These are phyloP conservation scores for Rhamnella rubrinervis DNA, from an alignment of 331 rosid genomes.

Conservation along the genomic window DNA sequence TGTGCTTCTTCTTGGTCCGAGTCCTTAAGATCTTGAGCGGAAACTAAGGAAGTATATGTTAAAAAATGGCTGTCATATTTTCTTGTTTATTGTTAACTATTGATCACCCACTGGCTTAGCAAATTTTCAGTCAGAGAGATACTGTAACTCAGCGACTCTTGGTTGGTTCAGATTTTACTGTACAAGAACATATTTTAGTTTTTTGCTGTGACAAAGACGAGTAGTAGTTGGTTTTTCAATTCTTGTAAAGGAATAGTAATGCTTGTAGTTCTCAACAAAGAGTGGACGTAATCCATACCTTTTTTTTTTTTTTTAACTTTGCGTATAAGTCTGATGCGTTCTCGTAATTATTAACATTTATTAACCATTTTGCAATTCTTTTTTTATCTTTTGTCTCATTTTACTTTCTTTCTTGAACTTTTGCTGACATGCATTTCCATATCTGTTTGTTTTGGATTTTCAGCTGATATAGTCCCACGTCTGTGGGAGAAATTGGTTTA, in stretches of 20 bases:
- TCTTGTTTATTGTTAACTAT: slow-evolving; percentile 9
- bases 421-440: slow-evolving; percentile 44
- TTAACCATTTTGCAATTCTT: slow-evolving; percentile 9
- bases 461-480: slow-evolving; percentile 36
- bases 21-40: slow-evolving; percentile 21
- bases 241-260: slow-evolving; percentile 50
- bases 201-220: slow-evolving; percentile 37
- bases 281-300: slow-evolving; percentile 28
- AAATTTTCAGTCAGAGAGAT: slow-evolving; percentile 25
- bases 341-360: not conserved
- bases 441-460: slow-evolving; percentile 24
- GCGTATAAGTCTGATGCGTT: not conserved
- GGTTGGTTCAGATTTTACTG: slow-evolving; percentile 10
- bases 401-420: not conserved
- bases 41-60: slow-evolving; percentile 13
- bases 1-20: slow-evolving; percentile 15
- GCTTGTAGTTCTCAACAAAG: slow-evolving; percentile 41
- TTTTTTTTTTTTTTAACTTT: slow-evolving; percentile 36
- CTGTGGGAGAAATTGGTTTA: slow-evolving; percentile 36
- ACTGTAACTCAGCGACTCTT: slow-evolving; percentile 9
- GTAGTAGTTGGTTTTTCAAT: slow-evolving; percentile 31
- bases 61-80: not conserved
- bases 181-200: slow-evolving; percentile 1
- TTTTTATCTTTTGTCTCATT: not conserved
- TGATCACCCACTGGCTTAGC: slow-evolving; percentile 24